Evolutionary conservation across 108 stramenopile species (phyloP), one percentile per base, ranked within the genome.

Genomic region (Asterionellopsis glacialis): DNA sequence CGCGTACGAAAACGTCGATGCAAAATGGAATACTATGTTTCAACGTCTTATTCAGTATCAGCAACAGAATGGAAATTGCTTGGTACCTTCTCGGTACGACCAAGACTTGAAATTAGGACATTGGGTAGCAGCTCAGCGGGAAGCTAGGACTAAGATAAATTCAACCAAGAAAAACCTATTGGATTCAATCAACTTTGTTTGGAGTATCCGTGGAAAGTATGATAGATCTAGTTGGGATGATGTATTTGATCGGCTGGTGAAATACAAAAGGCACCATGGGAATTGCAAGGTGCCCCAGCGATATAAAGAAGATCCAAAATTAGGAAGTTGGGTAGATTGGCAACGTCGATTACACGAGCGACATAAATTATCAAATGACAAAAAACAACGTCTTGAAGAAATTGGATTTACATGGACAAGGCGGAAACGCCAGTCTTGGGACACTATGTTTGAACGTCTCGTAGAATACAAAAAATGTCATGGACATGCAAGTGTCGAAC

Each of bases 401-500:
- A 48, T 48, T 48, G 47, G 47, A 19, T 48, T 48, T 9, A 9
- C 9, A 16, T 48, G 47, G 47, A 48, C 33, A 2, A 33, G 33
- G 33, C 33, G 33, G 2, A 33, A 33, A 33, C 33, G 7, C 2
- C 5, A 5, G 7, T 5, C 33, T 33, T 74, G 73, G 73, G 42
- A 63, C 9, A 59, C 18, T 0, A 74, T 74, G 73, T 59, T 68
- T 42, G 43, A 61, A 25, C 56, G 53, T 11, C 65, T 84, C 4
- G 33, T 22, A 11, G 38, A 55, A 7, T 84, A 64, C 52, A 68
- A 53, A 52, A 42, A 57, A 5, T 47, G 58, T 27, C 11, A 71
- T 23, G 81, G 81, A 0, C 57, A 82, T 57, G 75, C 77, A 67
- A 60, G 66, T 15, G 81, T 86, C 6, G 81, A 79, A 15, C 81